A percentile compares a stretch with the other conserved stretches of the same genome.
phyloP scores from a whole-genome alignment of 495 filamentous ascomycete genomes.

The Penicillium roqueforti region DNA sequence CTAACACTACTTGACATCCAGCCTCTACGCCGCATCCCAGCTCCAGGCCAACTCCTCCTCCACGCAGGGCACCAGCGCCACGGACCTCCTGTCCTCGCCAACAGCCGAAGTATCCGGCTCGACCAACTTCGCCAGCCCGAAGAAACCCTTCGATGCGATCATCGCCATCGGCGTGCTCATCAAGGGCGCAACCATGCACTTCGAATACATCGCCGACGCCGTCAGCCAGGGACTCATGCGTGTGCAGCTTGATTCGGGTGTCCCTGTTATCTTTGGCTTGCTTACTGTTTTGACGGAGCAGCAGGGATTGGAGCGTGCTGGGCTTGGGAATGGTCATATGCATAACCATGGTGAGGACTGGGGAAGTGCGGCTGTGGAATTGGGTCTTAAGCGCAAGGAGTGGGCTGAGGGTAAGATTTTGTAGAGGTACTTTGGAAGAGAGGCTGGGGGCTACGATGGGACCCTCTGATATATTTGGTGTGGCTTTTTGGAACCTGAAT shows the following conservation, averaged over 20 bases:
- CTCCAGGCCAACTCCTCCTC: constrained; percentile 63
- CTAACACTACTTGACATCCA: constrained; percentile 43
- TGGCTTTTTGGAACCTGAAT: neutral
- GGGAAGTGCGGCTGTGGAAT: constrained; percentile 60
- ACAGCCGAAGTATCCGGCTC: constrained; percentile 56
- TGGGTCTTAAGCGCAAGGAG: constrained; percentile 41
- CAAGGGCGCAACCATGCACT: constrained; percentile 98
- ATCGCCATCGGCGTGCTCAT: constrained; percentile 95
- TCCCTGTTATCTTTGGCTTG: constrained; percentile 89
- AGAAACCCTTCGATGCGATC: constrained; percentile 79
- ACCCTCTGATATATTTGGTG: neutral
- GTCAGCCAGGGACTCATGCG: constrained; percentile 90
- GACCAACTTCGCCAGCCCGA: constrained; percentile 24
- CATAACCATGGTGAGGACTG: constrained; percentile 90
- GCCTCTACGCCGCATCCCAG: constrained; percentile 82
- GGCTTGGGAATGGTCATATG: constrained; percentile 52
- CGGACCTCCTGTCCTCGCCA: constrained; percentile 72
- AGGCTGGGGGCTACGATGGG: neutral
- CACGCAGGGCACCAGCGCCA: constrained; percentile 61
- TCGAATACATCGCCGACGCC: constrained; percentile 94
- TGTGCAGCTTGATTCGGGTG: constrained; percentile 79
- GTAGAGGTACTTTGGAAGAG: constrained; percentile 14
- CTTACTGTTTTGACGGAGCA: constrained; percentile 85
- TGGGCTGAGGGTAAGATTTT: constrained; percentile 47
- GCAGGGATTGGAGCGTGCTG: constrained; percentile 83